Evolutionary conservation across 2,329 filamentous ascomycete species (phyloP).

Genomic region (Cucurbitaria berberidis): DNA sequence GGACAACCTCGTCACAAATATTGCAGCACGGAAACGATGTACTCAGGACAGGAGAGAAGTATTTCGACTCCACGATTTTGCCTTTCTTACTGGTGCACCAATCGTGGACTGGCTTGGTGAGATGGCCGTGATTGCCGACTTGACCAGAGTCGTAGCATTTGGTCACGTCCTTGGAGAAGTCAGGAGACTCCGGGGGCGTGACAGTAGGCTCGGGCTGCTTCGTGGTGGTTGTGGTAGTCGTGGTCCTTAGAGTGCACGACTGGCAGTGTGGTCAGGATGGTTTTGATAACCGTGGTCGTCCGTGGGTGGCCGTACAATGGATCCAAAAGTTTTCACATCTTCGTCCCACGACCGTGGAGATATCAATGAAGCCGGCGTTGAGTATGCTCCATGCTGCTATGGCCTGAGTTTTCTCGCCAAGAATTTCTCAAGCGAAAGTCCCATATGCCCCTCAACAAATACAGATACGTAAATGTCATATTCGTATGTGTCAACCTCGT

Average conservation of each 20-base stretch:
- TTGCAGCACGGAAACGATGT: too few relatives aligned
- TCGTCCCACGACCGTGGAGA: too few relatives aligned
- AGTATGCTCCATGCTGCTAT: too few relatives aligned
- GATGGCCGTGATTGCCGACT: background rate
- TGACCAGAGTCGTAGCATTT: constrained; percentile 12
- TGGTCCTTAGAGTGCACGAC: too few relatives aligned
- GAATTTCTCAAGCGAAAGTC: background rate
- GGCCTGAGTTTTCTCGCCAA: background rate
- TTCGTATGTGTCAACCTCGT: background rate
- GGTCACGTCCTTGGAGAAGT: constrained; percentile 5
- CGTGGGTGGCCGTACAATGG: too few relatives aligned
- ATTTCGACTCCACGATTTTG: background rate
- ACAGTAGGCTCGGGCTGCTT: background rate
- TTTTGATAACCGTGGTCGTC: too few relatives aligned
- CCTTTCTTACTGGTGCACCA: background rate
- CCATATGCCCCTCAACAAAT: background rate
- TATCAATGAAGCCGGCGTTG: background rate
- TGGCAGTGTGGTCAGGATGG: too few relatives aligned
- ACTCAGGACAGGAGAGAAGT: background rate
- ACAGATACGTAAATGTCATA: background rate
- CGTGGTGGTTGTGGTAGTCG: background rate
- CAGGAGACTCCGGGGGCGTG: too few relatives aligned
- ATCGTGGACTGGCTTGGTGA: background rate
- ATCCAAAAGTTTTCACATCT: too few relatives aligned
- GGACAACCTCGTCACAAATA: background rate